These are phyloP conservation scores for Talaromyces sp. DNA, from an alignment of 2,329 filamentous ascomycete species.

Conservation along the genomic window DNA sequence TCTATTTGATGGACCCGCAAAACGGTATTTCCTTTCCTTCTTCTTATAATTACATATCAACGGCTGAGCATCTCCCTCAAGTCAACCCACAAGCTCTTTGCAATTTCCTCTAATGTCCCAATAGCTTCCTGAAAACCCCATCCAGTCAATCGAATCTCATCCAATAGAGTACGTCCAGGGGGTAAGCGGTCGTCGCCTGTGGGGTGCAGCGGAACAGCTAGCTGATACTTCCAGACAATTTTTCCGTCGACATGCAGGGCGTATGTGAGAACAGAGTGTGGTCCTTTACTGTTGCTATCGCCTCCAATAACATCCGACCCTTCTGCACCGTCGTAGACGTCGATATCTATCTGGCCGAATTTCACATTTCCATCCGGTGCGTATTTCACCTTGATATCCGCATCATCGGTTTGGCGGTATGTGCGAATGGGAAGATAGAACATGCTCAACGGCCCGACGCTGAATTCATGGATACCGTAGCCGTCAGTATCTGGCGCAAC, in stretches of 20 bases:
- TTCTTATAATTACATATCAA: background rate
- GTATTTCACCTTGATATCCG: conserved; percentile 81
- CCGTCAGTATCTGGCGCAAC: conserved; percentile 16
- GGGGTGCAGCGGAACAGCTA: conserved; percentile 28
- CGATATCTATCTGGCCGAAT: conserved; percentile 77
- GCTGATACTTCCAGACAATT: conserved; percentile 62
- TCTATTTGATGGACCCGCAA: too few species aligned
- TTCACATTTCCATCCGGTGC: conserved; percentile 80
- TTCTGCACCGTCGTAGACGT: conserved; percentile 49
- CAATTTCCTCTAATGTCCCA: conserved; percentile 17
- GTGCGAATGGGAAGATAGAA: conserved; percentile 84
- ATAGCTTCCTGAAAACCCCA: conserved; percentile 16
- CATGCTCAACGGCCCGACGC: conserved; percentile 83
- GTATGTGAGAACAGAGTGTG: conserved; percentile 65
- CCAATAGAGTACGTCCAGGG: conserved; percentile 27
- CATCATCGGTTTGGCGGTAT: conserved; percentile 72
- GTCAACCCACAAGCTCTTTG: conserved; percentile 4
- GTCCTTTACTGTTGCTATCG: background rate
- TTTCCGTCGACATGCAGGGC: conserved; percentile 74
- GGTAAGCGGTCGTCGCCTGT: conserved; percentile 15
- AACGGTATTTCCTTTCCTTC: too few species aligned
- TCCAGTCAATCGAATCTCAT: conserved; percentile 16
- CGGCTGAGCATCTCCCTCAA: conserved; percentile 12
- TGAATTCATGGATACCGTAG: conserved; percentile 72
- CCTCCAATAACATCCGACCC: conserved; percentile 6